Base-by-base conservation (phyloP, 345 rosid genomes). In the Euphorbia pulcherrima region DNA sequence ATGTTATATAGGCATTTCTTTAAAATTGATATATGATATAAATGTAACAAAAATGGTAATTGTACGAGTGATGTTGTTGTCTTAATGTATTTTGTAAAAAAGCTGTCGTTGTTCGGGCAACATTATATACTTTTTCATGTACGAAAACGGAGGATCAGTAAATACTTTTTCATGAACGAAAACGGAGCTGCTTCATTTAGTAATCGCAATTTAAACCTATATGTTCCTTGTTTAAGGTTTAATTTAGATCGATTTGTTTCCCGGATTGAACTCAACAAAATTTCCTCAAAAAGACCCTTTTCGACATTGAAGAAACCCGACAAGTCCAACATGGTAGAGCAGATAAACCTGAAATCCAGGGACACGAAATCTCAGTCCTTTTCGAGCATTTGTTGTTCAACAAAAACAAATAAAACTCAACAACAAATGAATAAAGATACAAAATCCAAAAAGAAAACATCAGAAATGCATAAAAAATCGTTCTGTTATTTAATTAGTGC, bases 221-320 rank as follows among this genome's bases (percentile, higher is more conserved):
- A n/a, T n/a, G n/a, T n/a, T n/a, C n/a, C n/a, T n/a, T n/a, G n/a
- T n/a, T n/a, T n/a, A 87, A 74, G 92, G 92, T 29, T 70, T 92
- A 24, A 73, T 92, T 74, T 88, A 81, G 69, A 81, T 90, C 2
- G 89, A 84, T 29, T 87, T 97, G 28, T 92, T 92, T 83, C 97
- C 96, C 0, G 97, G 83, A 73, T 70, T 85, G 75, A 88, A 65
- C 82, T 84, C 90, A 62, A 83, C 90, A 29, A 79, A 81, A 23
- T 4, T 61, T 72, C 76, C 90, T n/a, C 83, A 80, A 23, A 80
- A 54, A 21, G 84, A 17, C 62, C 80, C 74, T 27, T 68, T 63
- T 72, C 83, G 60, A 61, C 74, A 53, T 29, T 67, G 52, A 71
- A 74, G 75, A 74, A 46, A 18, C 60, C 27, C 66, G 68, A 71